phyloP scores from a whole-genome alignment of 2,329 filamentous ascomycete genomes.

The Fusarium albidum region DNA sequence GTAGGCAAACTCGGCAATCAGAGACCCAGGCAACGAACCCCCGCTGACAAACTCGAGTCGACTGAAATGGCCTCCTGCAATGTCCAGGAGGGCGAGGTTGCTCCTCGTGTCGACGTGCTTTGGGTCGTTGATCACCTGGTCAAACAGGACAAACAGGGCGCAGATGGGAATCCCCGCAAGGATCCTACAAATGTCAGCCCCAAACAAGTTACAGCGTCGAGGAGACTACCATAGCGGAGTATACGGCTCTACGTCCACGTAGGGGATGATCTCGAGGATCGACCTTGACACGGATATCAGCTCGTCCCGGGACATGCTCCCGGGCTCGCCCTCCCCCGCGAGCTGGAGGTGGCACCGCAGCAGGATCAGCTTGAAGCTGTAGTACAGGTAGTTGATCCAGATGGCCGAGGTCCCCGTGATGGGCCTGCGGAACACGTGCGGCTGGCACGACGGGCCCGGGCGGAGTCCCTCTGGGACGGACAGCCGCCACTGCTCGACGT shows the following conservation, averaged over 20 bases:
- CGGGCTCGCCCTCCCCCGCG: too few relatives aligned
- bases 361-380: slow-evolving; percentile 28
- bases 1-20: slow-evolving; percentile 31
- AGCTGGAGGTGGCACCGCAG: slow-evolving; percentile 20
- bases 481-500: slow-evolving; percentile 27
- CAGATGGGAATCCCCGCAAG: slow-evolving; percentile 30
- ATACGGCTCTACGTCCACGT: slow-evolving; percentile 31
- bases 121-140: slow-evolving; percentile 31
- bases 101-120: slow-evolving; percentile 21
- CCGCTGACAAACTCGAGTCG: slow-evolving; percentile 31
- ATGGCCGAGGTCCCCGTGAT: slow-evolving; percentile 14
- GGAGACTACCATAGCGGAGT: slow-evolving; percentile 35
- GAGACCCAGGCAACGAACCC: slow-evolving; percentile 23
- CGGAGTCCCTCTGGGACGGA: slow-evolving; percentile 21
- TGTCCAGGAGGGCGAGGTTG: slow-evolving; percentile 31
- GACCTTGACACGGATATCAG: slow-evolving; percentile 24
- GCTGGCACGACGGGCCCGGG: not conserved
- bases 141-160: slow-evolving; percentile 34
- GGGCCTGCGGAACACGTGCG: slow-evolving; percentile 7
- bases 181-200: too few relatives aligned
- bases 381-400: slow-evolving; percentile 33
- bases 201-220: too few relatives aligned
- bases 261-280: slow-evolving; percentile 31
- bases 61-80: slow-evolving; percentile 32
- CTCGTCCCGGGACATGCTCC: too few relatives aligned